Evolutionary conservation across 129 eudicot species (phyloP).

Genomic region (Dittrichia graveolens): DNA sequence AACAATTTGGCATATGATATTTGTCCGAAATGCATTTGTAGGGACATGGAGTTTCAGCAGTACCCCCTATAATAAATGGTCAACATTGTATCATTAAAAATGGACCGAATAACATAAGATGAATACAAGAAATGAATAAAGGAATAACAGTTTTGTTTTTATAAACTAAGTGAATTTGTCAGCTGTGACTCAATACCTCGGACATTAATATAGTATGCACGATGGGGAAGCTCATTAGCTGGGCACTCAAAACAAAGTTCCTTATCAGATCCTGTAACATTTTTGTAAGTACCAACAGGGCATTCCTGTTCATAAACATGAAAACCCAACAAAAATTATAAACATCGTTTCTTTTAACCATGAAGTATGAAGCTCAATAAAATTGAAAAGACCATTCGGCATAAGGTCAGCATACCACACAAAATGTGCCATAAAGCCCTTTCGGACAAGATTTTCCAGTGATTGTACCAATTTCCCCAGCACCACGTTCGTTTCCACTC

Average conservation of each 20-base stretch:
- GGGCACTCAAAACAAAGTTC: conserved; percentile 78
- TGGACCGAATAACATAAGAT: conserved; percentile 17
- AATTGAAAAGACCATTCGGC: neutral
- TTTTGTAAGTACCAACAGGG: conserved; percentile 90
- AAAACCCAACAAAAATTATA: neutral
- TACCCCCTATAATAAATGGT: conserved; percentile 63
- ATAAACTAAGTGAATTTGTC: neutral
- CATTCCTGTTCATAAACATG: conserved; percentile 65
- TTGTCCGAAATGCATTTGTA: conserved; percentile 86
- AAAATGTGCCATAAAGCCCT: conserved; percentile 88
- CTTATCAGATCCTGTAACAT: conserved; percentile 83
- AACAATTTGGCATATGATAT: conserved; percentile 96
- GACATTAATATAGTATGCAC: conserved; percentile 65
- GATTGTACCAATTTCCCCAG: conserved; percentile 67
- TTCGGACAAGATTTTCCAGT: conserved; percentile 82
- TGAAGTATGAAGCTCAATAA: conserved; percentile 8
- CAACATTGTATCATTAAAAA: conserved; percentile 5
- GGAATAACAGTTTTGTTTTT: neutral
- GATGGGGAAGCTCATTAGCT: conserved; percentile 76
- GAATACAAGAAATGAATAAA: neutral
- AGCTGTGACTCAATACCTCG: conserved; percentile 61
- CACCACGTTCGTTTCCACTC: conserved; percentile 50
- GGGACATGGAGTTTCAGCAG: conserved; percentile 86
- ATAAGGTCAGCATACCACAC: conserved; percentile 54
- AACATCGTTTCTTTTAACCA: neutral